Base-by-base conservation (phyloP, 441 rosid species). In the Adansonia madagascariensis region DNA sequence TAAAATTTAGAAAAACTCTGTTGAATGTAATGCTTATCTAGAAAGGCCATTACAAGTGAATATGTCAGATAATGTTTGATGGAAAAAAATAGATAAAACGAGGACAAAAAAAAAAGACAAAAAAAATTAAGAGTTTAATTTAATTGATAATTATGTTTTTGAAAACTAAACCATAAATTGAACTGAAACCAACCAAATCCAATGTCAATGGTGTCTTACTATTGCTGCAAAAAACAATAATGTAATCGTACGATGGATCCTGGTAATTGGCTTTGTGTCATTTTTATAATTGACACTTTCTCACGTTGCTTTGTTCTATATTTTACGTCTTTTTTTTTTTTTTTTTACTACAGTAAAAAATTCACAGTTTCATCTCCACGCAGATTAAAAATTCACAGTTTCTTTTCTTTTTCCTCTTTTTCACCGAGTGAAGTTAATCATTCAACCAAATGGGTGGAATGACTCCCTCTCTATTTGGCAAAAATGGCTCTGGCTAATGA, bases 401-500 rank as follows among this genome's bases (percentile, higher is more conserved):
- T 27, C 35, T 27, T 27, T 27, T 27, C 35, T 27, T 27, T 27
- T 27, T 27, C 2, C 35, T 27, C 35, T 1, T 27, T 11, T 8
- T 8, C 0, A 8, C 9, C 8, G 0, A 20, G 41, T 9, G 73
- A 68, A 68, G 49, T 69, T 27, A 55, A 24, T 53, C 75, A 72
- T 56, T 15, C 61, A 43, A 59, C n/a, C 15, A 3, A 12, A 27
- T 8, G 5, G 65, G 50, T 11, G 55, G 6, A 71, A 73, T 80
- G 70, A 63, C 71, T 70, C 31, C 1, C 18, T 73, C 12, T 59
- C 5, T 71, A 14, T 61, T 62, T 12, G 20, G 17, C 39, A 41
- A 22, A n/a, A 59, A 14, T 9, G 55, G 10, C 63, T 70, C 77
- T 56, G 78, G 31, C 47, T 57, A 67, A 57, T 64, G 66, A 70